Evolutionary conservation across 2,329 filamentous ascomycete genomes (phyloP).

Genomic region (Trichoderma endophyticum): DNA sequence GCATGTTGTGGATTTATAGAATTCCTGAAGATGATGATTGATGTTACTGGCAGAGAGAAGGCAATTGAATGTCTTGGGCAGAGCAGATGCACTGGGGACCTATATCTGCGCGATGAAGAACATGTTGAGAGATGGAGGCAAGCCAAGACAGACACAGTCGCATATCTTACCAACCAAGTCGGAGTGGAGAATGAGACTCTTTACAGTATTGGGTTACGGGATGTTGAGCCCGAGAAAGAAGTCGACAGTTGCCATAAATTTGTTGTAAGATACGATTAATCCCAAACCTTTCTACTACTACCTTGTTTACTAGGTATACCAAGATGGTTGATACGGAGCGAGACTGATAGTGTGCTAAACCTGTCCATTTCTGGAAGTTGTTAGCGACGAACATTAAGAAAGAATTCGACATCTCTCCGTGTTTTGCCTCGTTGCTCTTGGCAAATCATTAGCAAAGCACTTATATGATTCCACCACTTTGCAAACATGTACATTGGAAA

Average conservation of each 20-base stretch:
- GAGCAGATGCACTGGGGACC: neutral
- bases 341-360: neutral
- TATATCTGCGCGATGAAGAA: too few relatives aligned
- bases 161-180: neutral
- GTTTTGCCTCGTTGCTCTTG: too few relatives aligned
- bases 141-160: neutral
- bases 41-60: neutral
- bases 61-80: neutral
- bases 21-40: neutral
- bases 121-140: neutral
- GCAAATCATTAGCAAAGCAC: too few relatives aligned
- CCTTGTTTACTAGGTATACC: neutral
- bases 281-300: neutral
- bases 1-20: neutral
- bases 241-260: neutral
- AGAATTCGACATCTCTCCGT: too few relatives aligned
- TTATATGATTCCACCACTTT: too few relatives aligned
- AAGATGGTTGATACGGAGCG: neutral
- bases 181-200: constrained; percentile 3
- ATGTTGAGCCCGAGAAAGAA: neutral
- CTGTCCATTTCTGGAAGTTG: too few relatives aligned
- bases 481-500: too few relatives aligned
- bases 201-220: neutral
- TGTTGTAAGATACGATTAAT: neutral
- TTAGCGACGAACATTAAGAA: too few relatives aligned